Conservation (phyloP, 2,329 filamentous ascomycete species). For the Aureobasidium sp. region DNA sequence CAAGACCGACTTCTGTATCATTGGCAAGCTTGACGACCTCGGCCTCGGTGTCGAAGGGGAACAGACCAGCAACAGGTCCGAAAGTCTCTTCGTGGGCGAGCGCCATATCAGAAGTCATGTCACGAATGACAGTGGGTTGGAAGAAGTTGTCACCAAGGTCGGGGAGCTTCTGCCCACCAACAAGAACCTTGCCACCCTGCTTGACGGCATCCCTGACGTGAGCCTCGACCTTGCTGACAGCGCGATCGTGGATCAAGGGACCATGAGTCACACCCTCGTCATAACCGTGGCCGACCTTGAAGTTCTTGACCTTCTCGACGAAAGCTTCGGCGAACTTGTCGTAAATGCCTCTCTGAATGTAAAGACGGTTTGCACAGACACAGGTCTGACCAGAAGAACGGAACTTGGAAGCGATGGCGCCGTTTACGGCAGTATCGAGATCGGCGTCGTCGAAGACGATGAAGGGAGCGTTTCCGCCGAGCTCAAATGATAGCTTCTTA, state of each 20-base stretch:
- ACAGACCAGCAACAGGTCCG: constrained; percentile 83
- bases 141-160: constrained; percentile 81
- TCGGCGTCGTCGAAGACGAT: constrained; percentile 95
- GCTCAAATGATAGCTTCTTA: constrained; percentile 83
- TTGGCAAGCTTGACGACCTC: constrained; percentile 85
- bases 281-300: constrained; percentile 71
- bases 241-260: constrained; percentile 76
- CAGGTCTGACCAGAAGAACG: constrained; percentile 92
- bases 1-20: constrained; percentile 72
- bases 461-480: constrained; percentile 91
- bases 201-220: constrained; percentile 72
- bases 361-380: constrained; percentile 70
- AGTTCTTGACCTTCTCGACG: constrained; percentile 61
- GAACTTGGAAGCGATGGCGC: constrained; percentile 84
- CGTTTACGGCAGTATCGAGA: constrained; percentile 72
- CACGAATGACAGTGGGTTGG: constrained; percentile 78
- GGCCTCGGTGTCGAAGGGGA: constrained; percentile 79
- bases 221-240: constrained; percentile 66
- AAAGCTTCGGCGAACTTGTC: constrained; percentile 63
- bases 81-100: constrained; percentile 88
- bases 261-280: constrained; percentile 65
- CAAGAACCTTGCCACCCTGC: constrained; percentile 67
- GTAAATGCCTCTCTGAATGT: constrained; percentile 70
- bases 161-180: constrained; percentile 65
- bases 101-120: constrained; percentile 78